Evolutionary conservation across 495 filamentous ascomycete species (phyloP), one percentile per base, ranked within the genome.

Genomic region (Evernia prunastri): DNA sequence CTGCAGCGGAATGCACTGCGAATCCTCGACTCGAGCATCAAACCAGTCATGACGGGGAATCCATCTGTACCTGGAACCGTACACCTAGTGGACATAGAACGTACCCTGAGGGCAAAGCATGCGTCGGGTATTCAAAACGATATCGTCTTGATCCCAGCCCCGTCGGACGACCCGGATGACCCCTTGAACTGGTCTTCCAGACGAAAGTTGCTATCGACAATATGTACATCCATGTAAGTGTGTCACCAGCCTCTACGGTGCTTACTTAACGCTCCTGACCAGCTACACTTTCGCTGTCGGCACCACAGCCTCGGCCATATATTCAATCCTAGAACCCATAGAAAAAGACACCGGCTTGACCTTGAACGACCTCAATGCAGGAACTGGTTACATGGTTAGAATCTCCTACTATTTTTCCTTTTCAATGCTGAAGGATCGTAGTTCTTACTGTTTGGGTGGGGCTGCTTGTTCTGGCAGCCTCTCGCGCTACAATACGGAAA

Each of bases 391-490:
- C 71, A 79, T 87, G 77, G 64, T 67, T 29, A 27, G 67, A 15
- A 35, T n/a, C n/a, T n/a, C n/a, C n/a, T n/a, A n/a, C 51, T 36
- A 6, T 25, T 47, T 12, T 35, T 25, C 17, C 25, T 0, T 13
- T 2, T 20, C 20, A 25, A 35, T 33, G 40, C 45, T 63, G 25
- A 60, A 43, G 35, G 12, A 35, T n/a, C 60, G 62, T 25, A 71
- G 67, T 86, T 87, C 63, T 69, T 88, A 61, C 68, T 86, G 40
- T 80, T 83, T 15, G 84, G 85, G 6, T 87, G 82, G 84, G 84
- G 84, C 0, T 77, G 85, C 60, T 70, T 89, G 4, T 84, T 88
- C 69, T 89, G 86, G 87, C 86, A 89, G 71, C 85, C 86, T 0
- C 79, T 87, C 54, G 83, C 86, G 0, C 71, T 87, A 63, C 81